Percentiles rank a stretch among this genome's conserved stretches.
phyloP scores from a whole-genome alignment of 2,329 filamentous ascomycete species.

The Beauveria bassiana region DNA sequence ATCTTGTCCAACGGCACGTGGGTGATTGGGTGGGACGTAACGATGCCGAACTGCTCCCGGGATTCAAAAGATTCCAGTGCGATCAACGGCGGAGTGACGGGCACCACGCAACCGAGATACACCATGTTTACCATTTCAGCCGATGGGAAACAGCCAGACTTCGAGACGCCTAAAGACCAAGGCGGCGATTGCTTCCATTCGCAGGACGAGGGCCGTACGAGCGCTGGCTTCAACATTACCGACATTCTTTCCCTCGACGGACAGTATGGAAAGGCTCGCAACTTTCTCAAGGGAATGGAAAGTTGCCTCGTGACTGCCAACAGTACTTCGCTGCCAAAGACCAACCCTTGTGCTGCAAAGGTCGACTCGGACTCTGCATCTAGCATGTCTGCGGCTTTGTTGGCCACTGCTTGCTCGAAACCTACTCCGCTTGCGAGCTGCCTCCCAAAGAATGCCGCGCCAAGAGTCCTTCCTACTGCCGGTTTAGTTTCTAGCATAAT shows the following conservation, averaged over 20 bases:
- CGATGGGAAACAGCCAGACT: slow-evolving; percentile 1
- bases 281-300: background rate
- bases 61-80: background rate
- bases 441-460: too few relatives aligned
- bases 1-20: background rate
- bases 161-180: background rate
- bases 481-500: too few relatives aligned
- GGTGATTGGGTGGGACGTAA: background rate
- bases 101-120: background rate
- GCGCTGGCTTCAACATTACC: slow-evolving; percentile 1
- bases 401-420: too few relatives aligned
- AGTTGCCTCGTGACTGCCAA: background rate
- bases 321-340: background rate
- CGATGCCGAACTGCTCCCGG: background rate
- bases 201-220: background rate
- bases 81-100: background rate
- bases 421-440: too few relatives aligned
- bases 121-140: background rate
- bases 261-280: background rate
- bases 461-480: too few relatives aligned
- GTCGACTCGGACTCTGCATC: too few relatives aligned
- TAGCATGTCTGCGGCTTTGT: too few relatives aligned
- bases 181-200: background rate
- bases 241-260: background rate
- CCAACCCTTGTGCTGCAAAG: background rate